phyloP scores from a whole-genome alignment of 495 filamentous ascomycete species.

The Penicillium waksmanii region DNA sequence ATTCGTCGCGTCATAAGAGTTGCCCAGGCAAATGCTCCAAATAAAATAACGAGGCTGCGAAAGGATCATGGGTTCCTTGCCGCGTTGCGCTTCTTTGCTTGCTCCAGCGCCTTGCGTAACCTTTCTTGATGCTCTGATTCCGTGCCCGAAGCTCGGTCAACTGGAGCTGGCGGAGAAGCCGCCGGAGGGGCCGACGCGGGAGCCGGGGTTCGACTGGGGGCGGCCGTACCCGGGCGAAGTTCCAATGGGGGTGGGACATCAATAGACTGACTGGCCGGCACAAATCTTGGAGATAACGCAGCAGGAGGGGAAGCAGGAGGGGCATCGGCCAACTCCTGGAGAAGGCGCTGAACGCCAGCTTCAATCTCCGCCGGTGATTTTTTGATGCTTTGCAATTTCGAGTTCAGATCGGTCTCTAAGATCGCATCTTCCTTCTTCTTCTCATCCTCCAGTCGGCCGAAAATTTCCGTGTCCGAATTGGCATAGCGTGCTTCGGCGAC shows the following conservation, averaged over 20 bases:
- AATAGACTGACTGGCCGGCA: slow-evolving; percentile 4
- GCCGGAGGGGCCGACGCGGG: slow-evolving; percentile 6
- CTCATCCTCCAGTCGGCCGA: slow-evolving; percentile 49
- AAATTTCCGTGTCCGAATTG: slow-evolving; percentile 46
- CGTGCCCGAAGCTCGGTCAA: slow-evolving; percentile 17
- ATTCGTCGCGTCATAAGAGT: slow-evolving; percentile 29
- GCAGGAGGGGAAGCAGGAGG: slow-evolving; percentile 17
- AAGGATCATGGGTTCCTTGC: slow-evolving; percentile 27
- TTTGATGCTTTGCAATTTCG: slow-evolving; percentile 52
- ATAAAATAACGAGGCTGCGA: background rate
- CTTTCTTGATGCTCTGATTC: slow-evolving; percentile 49
- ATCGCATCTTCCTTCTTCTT: slow-evolving; percentile 57
- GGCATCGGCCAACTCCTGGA: slow-evolving; percentile 33
- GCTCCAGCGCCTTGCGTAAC: slow-evolving; percentile 50
- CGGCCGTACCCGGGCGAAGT: slow-evolving; percentile 15
- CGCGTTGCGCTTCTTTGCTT: slow-evolving; percentile 56
- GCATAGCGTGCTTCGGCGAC: slow-evolving; percentile 55
- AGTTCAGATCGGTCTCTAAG: slow-evolving; percentile 47
- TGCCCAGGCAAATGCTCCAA: background rate
- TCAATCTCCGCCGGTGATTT: slow-evolving; percentile 44
- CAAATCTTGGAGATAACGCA: background rate
- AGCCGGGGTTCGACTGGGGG: slow-evolving; percentile 12
- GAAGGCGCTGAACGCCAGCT: slow-evolving; percentile 34
- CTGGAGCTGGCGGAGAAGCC: background rate
- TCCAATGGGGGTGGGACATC: slow-evolving; percentile 11